Base-by-base conservation (phyloP, 1,139 yeast species). In the Magnusiomyces sp. region DNA sequence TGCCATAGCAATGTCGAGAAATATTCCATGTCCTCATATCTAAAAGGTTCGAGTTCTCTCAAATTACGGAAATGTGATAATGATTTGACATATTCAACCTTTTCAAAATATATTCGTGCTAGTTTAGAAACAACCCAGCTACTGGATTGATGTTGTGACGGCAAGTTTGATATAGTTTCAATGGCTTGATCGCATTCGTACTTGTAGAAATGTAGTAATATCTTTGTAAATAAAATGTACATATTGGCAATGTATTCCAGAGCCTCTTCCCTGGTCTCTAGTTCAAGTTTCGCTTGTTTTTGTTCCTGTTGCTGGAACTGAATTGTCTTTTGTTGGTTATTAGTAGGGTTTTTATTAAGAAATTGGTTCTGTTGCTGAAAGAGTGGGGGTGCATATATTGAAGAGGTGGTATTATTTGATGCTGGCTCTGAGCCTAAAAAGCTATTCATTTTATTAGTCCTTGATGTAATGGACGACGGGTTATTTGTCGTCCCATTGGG, bases 1-100 rank as follows among this genome's bases (percentile, higher is more conserved):
- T 92, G 98, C 99, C 99, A 92, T 53, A 92, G 72, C 37, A 89
- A 70, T 0, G 97, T 92, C 1, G 96, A 87, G 62, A 79, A 89
- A 60, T 82, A 80, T 62, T 92, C 97, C 95, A 92, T 88, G 62
- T 89, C 97, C 54, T 80, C 81, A 29, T 83, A 65, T 51, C 97
- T 72, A n/a, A 92, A 84, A 43, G 94, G 77, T 65, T 89, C 96
- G 23, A 81, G 55, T 50, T 70, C 70, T 48, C 96, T 74, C 50
- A 92, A 71, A 57, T 74, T 74, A 32, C 71, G 68, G 60, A 86
- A 92, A 58, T 76, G 81, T 47, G 70, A 65, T 54, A 81, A 84
- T 4, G 95, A 78, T 64, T 83, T 85, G 53, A 80, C 81, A 66
- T 92, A 92, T 62, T 89, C 85, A 23, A 86, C 94, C 58, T 85